Conservation (phyloP, 2,329 filamentous ascomycete genomes). For the Fusarium siculi region DNA sequence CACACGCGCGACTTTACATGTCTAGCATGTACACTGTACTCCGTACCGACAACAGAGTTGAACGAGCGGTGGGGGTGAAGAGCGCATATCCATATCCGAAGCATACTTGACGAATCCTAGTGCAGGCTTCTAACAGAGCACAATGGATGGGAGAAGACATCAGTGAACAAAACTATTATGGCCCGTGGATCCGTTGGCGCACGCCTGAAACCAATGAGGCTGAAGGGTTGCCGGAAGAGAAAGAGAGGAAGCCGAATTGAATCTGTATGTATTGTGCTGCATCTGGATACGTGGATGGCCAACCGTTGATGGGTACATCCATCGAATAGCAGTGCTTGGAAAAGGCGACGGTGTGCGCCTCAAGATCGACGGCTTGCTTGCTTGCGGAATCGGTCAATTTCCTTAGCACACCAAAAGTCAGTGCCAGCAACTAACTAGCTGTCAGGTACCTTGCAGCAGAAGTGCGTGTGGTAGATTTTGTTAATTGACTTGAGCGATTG, state of each 20-base stretch:
- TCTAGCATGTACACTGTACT: slow-evolving; percentile 13
- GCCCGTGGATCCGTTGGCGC: slow-evolving; percentile 27
- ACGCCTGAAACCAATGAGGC: slow-evolving; percentile 35
- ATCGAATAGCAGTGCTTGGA: slow-evolving; percentile 20
- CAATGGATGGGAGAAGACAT: background rate
- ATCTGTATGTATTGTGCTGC: background rate
- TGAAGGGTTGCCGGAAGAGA: slow-evolving; percentile 13
- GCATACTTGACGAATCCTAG: slow-evolving; percentile 7
- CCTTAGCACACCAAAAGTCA: background rate
- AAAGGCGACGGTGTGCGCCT: slow-evolving; percentile 23
- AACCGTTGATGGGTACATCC: slow-evolving; percentile 26
- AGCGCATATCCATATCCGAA: slow-evolving; percentile 14
- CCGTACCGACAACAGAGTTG: slow-evolving; percentile 6
- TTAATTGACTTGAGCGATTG: background rate
- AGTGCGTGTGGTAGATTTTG: background rate
- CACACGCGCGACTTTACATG: slow-evolving; percentile 25
- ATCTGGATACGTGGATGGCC: slow-evolving; percentile 16
- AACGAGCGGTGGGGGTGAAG: slow-evolving; percentile 27
- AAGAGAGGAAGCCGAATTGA: background rate
- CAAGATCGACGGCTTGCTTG: slow-evolving; percentile 28
- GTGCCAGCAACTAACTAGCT: slow-evolving; percentile 2
- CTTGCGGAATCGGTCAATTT: slow-evolving; percentile 21
- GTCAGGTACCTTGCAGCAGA: slow-evolving; percentile 19
- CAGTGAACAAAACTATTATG: slow-evolving; percentile 12
- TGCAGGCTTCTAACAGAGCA: slow-evolving; percentile 1